Conservation (phyloP, 2,329 filamentous ascomycete genomes). For the Nothomitra cinnamomea region DNA sequence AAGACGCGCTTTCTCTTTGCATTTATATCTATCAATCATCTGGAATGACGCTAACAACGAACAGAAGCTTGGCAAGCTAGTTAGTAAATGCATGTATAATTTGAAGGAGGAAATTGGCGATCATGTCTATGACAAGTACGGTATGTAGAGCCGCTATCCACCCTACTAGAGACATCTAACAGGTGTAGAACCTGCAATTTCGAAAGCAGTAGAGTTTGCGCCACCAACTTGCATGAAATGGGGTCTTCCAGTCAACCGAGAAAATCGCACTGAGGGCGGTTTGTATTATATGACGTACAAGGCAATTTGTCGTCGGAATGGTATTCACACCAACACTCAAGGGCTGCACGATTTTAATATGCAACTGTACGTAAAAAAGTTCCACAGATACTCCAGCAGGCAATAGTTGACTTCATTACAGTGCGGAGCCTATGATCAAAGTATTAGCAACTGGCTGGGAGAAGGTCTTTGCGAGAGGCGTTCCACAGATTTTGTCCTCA, state of each 20-base stretch:
- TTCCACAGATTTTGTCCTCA: slow-evolving; percentile 24
- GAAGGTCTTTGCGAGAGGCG: slow-evolving; percentile 23
- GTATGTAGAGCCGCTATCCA: neutral
- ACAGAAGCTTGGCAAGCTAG: neutral
- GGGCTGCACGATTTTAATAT: slow-evolving; percentile 20
- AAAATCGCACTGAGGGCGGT: slow-evolving; percentile 26
- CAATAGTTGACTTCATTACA: neutral
- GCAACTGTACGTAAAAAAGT: slow-evolving; percentile 9
- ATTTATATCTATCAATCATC: no score
- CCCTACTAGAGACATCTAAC: neutral
- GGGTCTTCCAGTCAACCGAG: slow-evolving; percentile 18
- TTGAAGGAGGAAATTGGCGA: slow-evolving; percentile 7
- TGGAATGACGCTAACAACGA: neutral
- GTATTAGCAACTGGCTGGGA: slow-evolving; percentile 27
- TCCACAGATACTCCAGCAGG: neutral
- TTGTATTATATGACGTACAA: slow-evolving; percentile 36
- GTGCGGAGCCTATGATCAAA: slow-evolving; percentile 15
- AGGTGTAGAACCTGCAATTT: slow-evolving; percentile 10
- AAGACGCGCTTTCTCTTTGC: no score
- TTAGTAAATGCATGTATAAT: slow-evolving; percentile 4
- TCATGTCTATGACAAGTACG: slow-evolving; percentile 1
- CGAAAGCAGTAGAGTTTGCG: slow-evolving; percentile 17
- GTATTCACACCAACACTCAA: slow-evolving; percentile 25
- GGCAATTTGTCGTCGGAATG: slow-evolving; percentile 35
- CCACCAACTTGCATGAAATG: slow-evolving; percentile 19